These are phyloP conservation scores for Delitschia confertaspora DNA, from an alignment of 495 filamentous ascomycete species.

Conservation along the genomic window DNA sequence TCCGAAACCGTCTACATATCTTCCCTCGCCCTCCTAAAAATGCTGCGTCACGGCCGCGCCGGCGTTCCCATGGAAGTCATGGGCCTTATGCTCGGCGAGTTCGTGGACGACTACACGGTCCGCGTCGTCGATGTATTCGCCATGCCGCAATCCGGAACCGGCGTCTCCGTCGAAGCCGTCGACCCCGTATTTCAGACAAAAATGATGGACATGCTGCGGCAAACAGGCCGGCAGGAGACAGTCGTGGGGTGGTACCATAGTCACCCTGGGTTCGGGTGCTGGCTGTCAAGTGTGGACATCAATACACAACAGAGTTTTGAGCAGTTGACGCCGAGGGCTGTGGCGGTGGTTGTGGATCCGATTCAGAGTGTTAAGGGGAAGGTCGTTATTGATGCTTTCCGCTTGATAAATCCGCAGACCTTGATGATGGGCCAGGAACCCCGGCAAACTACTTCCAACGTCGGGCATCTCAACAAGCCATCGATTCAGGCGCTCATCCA, in stretches of 20 bases:
- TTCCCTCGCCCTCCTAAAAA: conserved; percentile 92
- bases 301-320: conserved; percentile 99
- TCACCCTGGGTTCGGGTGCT: conserved; percentile 97
- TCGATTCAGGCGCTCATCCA: conserved; percentile 99
- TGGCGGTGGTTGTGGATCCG: conserved; percentile 95
- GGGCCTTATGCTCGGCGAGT: conserved; percentile 97
- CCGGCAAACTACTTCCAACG: conserved; percentile 94
- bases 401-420: conserved; percentile 96
- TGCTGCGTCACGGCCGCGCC: conserved; percentile 92
- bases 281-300: conserved; percentile 97
- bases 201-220: conserved; percentile 99
- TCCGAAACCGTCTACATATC: conserved; percentile 99
- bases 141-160: conserved; percentile 98
- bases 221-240: conserved; percentile 93
- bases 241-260: conserved; percentile 99
- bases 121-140: conserved; percentile 97
- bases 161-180: conserved; percentile 95
- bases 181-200: conserved; percentile 98
- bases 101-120: conserved; percentile 98
- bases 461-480: conserved; percentile 97
- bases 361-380: conserved; percentile 99
- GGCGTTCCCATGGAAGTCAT: conserved; percentile 99
- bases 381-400: conserved; percentile 98
- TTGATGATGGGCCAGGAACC: conserved; percentile 97
- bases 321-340: conserved; percentile 88